Base-by-base conservation (phyloP, 441 rosid species). In the Raphanus hybrid region DNA sequence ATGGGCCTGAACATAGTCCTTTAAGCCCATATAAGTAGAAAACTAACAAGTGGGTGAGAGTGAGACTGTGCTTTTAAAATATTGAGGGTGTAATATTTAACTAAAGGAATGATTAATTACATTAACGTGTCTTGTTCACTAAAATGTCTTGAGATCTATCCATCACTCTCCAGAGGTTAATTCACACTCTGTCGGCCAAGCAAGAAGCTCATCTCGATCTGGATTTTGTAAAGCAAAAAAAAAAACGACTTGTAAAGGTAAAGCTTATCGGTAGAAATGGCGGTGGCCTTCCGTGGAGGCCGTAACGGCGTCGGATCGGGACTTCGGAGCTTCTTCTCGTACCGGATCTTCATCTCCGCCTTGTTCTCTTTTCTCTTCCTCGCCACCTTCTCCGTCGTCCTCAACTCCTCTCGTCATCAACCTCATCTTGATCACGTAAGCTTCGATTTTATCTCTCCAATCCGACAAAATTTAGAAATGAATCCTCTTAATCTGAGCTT, bases 301-400 rank as follows among this genome's bases (percentile, higher is more conserved):
- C 88, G 93, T 1, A 84, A 86, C 66, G 92, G 87, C 20, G 76
- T 81, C 50, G 83, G 85, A 77, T 81, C 84, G 29, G 90, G 87
- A 71, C 71, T 89, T 67, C 88, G 92, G 14, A 67, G 86, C 77
- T 89, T 87, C 75, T 92, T 88, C 83, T 86, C 97, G 6, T 89
- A 89, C 79, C 83, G 98, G 79, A 76, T 94, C 83, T 86, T 94
- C 78, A 83, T 94, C 79, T 94, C 98, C 52, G 96, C 97, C 83
- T 80, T 86, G 86, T 90, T 92, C 84, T 87, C 86, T 55, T 86
- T 94, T 70, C 92, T 94, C 79, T 92, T 94, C 86, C 82, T 94
- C 23, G 96, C 90, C 72, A 89, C 96, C 15, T 82, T 88, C 90
- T 90, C 89, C 74, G 90, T 90, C 73, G 70, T 94, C 75, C 85